These are phyloP conservation scores for Diospyros lotus DNA, from an alignment of 148 eudicot species.

Conservation along the genomic window DNA sequence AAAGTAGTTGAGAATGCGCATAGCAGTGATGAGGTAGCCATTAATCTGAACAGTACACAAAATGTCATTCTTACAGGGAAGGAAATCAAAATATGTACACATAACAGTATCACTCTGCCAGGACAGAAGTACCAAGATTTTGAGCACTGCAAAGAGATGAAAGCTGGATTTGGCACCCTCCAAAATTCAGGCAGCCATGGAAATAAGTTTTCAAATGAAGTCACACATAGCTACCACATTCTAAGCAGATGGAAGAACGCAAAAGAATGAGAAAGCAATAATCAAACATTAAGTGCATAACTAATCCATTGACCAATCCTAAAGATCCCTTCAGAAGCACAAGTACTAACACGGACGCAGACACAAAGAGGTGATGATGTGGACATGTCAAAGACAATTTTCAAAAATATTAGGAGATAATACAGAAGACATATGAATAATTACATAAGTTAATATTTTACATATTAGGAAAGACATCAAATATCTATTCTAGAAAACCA, in stretches of 20 bases:
- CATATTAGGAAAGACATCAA: too few relatives aligned
- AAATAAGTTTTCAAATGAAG: background rate
- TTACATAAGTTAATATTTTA: too few relatives aligned
- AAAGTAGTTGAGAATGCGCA: slow-evolving; percentile 1
- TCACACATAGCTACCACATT: background rate
- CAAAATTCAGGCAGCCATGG: background rate
- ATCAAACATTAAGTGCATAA: background rate
- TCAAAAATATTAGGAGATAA: too few relatives aligned
- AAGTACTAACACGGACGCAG: too few relatives aligned
- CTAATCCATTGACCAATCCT: background rate
- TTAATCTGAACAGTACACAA: background rate
- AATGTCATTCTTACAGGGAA: too few relatives aligned
- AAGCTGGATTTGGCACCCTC: background rate
- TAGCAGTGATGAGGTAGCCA: slow-evolving; percentile 6
- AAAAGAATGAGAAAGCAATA: background rate
- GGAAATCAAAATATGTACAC: background rate
- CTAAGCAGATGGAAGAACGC: background rate
- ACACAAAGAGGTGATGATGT: too few relatives aligned
- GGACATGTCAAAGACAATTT: too few relatives aligned
- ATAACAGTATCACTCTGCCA: background rate
- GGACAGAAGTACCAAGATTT: background rate
- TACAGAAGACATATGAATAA: too few relatives aligned
- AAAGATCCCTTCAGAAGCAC: too few relatives aligned
- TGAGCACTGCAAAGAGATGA: background rate
- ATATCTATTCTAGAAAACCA: too few relatives aligned